phyloP scores from a whole-genome alignment of 345 rosid genomes.

The rapeseed (Brassica napus) region DNA sequence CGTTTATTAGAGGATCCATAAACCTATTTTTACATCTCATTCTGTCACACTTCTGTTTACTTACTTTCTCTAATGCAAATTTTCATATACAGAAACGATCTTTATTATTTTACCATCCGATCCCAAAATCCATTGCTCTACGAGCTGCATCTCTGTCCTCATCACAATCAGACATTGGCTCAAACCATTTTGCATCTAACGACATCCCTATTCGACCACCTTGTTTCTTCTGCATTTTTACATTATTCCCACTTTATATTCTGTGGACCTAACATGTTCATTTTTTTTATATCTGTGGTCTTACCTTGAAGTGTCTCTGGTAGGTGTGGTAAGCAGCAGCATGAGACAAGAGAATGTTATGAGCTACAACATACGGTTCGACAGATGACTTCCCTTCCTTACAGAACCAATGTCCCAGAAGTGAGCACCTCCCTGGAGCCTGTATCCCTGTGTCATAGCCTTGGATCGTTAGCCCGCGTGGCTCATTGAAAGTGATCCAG shows the following conservation, averaged over 20 bases:
- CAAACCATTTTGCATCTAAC: slow-evolving; percentile 85
- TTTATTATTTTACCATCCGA: slow-evolving; percentile 64
- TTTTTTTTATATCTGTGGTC: background rate
- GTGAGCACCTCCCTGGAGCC: slow-evolving; percentile 95
- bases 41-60: background rate
- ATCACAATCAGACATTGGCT: slow-evolving; percentile 60
- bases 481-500: slow-evolving; percentile 96
- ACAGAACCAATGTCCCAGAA: slow-evolving; percentile 71
- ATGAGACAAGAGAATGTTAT: slow-evolving; percentile 81
- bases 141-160: slow-evolving; percentile 84
- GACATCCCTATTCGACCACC: slow-evolving; percentile 72
- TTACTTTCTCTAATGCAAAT: background rate
- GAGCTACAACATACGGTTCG: slow-evolving; percentile 85
- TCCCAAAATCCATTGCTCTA: slow-evolving; percentile 76
- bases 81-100: background rate
- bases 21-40: slow-evolving; percentile 56
- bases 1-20: slow-evolving; percentile 79
- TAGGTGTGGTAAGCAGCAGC: slow-evolving; percentile 75
- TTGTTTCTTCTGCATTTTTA: slow-evolving; percentile 57
- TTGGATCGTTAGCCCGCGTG: slow-evolving; percentile 77
- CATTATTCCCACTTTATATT: background rate
- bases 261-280: background rate
- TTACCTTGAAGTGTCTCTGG: slow-evolving; percentile 66
- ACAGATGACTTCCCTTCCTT: slow-evolving; percentile 68
- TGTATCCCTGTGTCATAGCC: slow-evolving; percentile 90